Evolutionary conservation across 1,284 basidiomycete genomes (phyloP).

Genomic region (Inonotus hispidus): DNA sequence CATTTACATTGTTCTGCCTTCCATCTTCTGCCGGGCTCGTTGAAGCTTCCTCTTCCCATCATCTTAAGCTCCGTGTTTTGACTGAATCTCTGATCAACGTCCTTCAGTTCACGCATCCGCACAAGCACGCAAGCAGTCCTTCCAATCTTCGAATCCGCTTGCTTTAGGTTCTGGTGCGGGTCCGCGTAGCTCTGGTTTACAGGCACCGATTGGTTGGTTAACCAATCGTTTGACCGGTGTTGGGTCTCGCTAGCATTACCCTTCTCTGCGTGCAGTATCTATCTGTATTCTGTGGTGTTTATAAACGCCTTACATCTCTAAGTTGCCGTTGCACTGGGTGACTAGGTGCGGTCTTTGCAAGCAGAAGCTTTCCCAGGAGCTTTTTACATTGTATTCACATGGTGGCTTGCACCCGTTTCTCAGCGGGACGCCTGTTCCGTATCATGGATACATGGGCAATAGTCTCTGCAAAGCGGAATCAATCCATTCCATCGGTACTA

Average conservation of each 20-base stretch:
- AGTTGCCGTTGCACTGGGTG: neutral
- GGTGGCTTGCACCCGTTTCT: neutral
- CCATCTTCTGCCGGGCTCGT: neutral
- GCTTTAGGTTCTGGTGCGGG: constrained; percentile 55
- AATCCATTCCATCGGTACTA: neutral
- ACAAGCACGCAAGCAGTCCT: constrained; percentile 69
- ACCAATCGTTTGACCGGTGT: constrained; percentile 67
- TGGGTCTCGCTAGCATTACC: constrained; percentile 39
- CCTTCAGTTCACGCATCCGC: constrained; percentile 58
- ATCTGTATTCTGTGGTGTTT: neutral
- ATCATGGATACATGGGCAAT: neutral
- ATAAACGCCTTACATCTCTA: too few relatives aligned
- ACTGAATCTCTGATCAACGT: neutral
- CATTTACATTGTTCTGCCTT: neutral
- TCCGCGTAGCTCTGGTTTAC: constrained; percentile 53
- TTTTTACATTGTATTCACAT: neutral
- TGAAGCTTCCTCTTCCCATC: neutral
- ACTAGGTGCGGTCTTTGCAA: neutral
- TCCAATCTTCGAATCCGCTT: constrained; percentile 69
- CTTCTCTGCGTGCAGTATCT: neutral
- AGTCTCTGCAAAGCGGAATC: neutral
- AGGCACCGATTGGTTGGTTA: constrained; percentile 74
- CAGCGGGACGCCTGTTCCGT: neutral
- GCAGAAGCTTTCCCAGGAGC: too few relatives aligned
- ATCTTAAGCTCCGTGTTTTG: neutral